phyloP scores from a whole-genome alignment of 164 flowering plant species.

The Vitis labrusca region DNA sequence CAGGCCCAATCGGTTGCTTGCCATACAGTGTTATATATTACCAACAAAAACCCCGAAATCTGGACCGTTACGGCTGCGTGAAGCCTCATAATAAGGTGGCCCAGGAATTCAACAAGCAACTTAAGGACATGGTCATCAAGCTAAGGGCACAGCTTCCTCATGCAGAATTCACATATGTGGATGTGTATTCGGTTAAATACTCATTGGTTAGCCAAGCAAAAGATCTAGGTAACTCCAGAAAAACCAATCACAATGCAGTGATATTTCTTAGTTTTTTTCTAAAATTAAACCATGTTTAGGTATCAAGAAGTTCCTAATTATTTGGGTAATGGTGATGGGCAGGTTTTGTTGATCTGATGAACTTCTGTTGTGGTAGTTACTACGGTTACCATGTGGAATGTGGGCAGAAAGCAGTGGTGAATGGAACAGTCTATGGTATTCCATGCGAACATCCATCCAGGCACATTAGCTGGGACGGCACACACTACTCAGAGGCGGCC shows the following conservation, averaged over 20 bases:
- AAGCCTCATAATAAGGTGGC: constrained; percentile 57
- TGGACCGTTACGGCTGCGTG: constrained; percentile 62
- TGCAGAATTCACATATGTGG: constrained; percentile 54
- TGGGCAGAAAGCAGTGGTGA: constrained; percentile 38
- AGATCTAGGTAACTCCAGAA: constrained; percentile 37
- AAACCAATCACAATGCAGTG: neutral
- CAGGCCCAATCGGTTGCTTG: constrained; percentile 78
- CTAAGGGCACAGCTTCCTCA: constrained; percentile 39
- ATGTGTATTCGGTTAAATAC: constrained; percentile 64
- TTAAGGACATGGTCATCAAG: constrained; percentile 40
- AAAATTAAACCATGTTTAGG: no score
- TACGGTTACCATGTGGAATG: constrained; percentile 43
- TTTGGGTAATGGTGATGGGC: constrained; percentile 15
- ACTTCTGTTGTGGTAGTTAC: constrained; percentile 58
- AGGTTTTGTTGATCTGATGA: constrained; percentile 64
- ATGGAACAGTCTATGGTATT: constrained; percentile 59
- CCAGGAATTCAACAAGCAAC: constrained; percentile 57
- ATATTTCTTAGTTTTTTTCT: neutral
- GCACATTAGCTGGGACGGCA: constrained; percentile 51
- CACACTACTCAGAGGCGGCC: no score
- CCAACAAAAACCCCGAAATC: constrained; percentile 23
- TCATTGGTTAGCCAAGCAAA: constrained; percentile 43
- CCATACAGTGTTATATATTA: constrained; percentile 41
- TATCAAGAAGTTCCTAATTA: neutral
- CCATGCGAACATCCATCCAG: constrained; percentile 48